These are phyloP conservation scores for Penicillium expansum DNA, from an alignment of 2,329 filamentous ascomycete species.

Conservation along the genomic window DNA sequence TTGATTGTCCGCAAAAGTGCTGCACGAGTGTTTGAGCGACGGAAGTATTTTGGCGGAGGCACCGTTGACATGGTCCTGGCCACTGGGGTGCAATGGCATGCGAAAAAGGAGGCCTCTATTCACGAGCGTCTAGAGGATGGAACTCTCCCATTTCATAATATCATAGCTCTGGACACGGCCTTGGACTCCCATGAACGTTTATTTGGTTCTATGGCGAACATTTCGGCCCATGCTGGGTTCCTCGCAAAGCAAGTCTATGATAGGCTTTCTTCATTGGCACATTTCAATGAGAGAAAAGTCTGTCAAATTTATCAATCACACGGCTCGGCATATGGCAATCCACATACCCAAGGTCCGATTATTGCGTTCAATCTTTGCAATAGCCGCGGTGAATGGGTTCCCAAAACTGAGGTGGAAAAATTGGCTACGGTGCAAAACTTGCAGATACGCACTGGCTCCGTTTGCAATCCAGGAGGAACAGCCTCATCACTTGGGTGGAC, in stretches of 20 bases:
- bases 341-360: constrained; percentile 63
- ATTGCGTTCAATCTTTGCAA: constrained; percentile 80
- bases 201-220: constrained; percentile 66
- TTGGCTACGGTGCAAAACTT: constrained; percentile 74
- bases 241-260: constrained; percentile 60
- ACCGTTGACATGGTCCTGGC: constrained; percentile 88
- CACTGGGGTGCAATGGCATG: constrained; percentile 78
- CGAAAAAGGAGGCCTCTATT: constrained; percentile 65
- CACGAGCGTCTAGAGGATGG: constrained; percentile 89
- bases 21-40: constrained; percentile 59
- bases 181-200: constrained; percentile 66
- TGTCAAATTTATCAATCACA: constrained; percentile 63
- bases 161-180: constrained; percentile 75
- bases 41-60: constrained; percentile 88
- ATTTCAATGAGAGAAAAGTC: constrained; percentile 65
- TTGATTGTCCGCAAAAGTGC: constrained; percentile 75
- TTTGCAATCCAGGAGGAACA: constrained; percentile 90
- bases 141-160: constrained; percentile 84
- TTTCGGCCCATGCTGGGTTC: constrained; percentile 69
- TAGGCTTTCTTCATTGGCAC: constrained; percentile 59
- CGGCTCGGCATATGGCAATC: constrained; percentile 44
- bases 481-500: constrained; percentile 69
- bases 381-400: constrained; percentile 68
- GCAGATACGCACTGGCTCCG: constrained; percentile 79
- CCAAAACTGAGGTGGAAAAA: constrained; percentile 83